phyloP scores from a whole-genome alignment of 2,329 filamentous ascomycete species.

The Epichloe scottii region DNA sequence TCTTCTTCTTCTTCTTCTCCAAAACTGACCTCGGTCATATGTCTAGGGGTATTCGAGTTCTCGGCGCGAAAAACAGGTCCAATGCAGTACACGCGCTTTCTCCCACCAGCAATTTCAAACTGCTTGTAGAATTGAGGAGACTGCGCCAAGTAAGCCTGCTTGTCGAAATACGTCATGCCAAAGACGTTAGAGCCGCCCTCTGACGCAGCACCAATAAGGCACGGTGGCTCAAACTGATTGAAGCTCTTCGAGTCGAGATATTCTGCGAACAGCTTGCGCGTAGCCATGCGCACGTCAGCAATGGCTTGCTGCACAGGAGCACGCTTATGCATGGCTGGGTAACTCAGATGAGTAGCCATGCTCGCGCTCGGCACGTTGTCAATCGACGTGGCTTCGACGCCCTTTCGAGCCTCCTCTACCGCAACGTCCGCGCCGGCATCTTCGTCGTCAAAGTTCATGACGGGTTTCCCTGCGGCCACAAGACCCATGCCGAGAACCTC shows the following conservation, averaged over 20 bases:
- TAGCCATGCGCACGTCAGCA: conserved; percentile 38
- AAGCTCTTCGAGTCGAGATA: conserved; percentile 69
- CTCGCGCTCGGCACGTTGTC: conserved; percentile 51
- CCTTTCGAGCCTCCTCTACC: conserved; percentile 1
- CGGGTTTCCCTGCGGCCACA: conserved; percentile 39
- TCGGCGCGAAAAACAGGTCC: conserved; percentile 79
- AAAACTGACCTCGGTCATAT: conserved; percentile 57
- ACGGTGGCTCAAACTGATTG: conserved; percentile 77
- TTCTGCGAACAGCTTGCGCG: conserved; percentile 56
- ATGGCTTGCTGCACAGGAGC: conserved; percentile 86
- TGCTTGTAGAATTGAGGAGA: conserved; percentile 84
- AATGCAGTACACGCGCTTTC: conserved; percentile 67
- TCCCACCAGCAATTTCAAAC: conserved; percentile 66
- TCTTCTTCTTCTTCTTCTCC: background rate
- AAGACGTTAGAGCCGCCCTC: conserved; percentile 94
- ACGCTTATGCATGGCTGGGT: conserved; percentile 84
- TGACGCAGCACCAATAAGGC: conserved; percentile 77
- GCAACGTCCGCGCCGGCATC: conserved; percentile 16
- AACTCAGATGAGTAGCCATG: conserved; percentile 77
- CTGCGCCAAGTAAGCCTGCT: conserved; percentile 68
- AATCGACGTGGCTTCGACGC: conserved; percentile 15
- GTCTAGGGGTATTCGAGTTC: conserved; percentile 70
- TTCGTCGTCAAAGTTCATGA: conserved; percentile 48
- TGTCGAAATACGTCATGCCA: conserved; percentile 76
- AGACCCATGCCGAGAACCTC: conserved; percentile 46